phyloP scores from a whole-genome alignment of 1,284 basidiomycete genomes.

The Ganoderma leucocontextum region DNA sequence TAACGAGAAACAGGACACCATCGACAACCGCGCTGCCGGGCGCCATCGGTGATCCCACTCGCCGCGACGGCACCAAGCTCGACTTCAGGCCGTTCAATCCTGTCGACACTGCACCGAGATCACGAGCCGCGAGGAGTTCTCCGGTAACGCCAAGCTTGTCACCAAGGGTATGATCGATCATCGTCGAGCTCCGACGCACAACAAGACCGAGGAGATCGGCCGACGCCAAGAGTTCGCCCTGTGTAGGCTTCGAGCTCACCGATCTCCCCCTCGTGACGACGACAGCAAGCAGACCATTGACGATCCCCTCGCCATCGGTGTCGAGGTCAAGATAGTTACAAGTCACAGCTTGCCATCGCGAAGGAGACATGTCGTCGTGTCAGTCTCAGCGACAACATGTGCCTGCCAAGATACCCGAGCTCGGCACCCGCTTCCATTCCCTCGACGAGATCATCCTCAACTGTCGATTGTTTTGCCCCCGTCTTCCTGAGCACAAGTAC shows the following conservation, averaged over 20 bases:
- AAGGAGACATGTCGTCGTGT: conserved; percentile 99
- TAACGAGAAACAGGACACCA: conserved; percentile 99
- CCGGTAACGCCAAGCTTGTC: conserved; percentile 95
- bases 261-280: conserved; percentile 95
- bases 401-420: conserved; percentile 92
- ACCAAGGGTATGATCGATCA: conserved; percentile 99
- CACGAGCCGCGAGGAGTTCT: conserved; percentile 93
- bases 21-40: conserved; percentile 89
- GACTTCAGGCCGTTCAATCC: conserved; percentile 99
- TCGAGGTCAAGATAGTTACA: conserved; percentile 99
- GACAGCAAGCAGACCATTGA: conserved; percentile 99
- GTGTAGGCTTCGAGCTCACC: conserved; percentile 98
- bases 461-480: conserved; percentile 91
- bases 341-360: conserved; percentile 98
- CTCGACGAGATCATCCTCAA: conserved; percentile 96
- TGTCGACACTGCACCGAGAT: conserved; percentile 99
- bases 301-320: conserved; percentile 94
- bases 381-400: conserved; percentile 96
- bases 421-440: conserved; percentile 79
- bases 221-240: conserved; percentile 94
- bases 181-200: conserved; percentile 95
- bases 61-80: conserved; percentile 92
- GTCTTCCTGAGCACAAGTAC: conserved; percentile 98
- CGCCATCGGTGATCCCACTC: conserved; percentile 76
- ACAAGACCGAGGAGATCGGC: conserved; percentile 93